Base-by-base conservation (phyloP, 2,329 filamentous ascomycete species). In the Aotearoamyces nothofagi region DNA sequence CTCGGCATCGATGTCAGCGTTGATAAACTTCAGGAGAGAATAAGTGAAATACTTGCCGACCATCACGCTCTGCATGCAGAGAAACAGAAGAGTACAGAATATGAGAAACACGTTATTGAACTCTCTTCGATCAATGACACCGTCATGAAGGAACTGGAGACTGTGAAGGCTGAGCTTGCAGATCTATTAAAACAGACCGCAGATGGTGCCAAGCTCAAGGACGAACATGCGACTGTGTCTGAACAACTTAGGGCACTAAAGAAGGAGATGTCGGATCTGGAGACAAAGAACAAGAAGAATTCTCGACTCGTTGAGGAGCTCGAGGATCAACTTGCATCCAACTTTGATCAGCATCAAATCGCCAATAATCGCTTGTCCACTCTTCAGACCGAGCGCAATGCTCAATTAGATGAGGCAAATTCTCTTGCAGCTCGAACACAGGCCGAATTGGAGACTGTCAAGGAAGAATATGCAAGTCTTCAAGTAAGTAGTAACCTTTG, bases 311-410 rank as follows among this genome's bases (percentile, higher is more conserved):
- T 98, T 6, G 83, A 96, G 51, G 87, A 98, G 55, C 73, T 98
- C 4, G 90, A 98, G 54, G 87, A 96, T 44, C 90, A 98, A 53
- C 72, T 98, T 30, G 86, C 87, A 48, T 82, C 69, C 50, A 94
- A 90, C 56, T 98, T 84, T 54, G 90, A 98, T 47, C 81, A 93
- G 50, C 84, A 87, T 35, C 82, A 94, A 47, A 62, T 72, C 34
- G 75, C 77, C 9, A 84, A 71, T 52, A 92, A 93, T 56, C 75
- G 87, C 30, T 60, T 96, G 30, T 94, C 86, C 29, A 76, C 79
- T 26, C 62, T 87, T 27, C 77, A 84, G 47, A 69, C 71, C 11
- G 79, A 86, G 53, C 75, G 78, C 26, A 69, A 75, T 35, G 63
- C 65, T 29, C 75, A 86, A 43, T 56, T 93, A 20, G 81, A 92